Evolutionary conservation across 805 yeast species (phyloP).

Genomic region (Metschnikowia arizonensis): DNA sequence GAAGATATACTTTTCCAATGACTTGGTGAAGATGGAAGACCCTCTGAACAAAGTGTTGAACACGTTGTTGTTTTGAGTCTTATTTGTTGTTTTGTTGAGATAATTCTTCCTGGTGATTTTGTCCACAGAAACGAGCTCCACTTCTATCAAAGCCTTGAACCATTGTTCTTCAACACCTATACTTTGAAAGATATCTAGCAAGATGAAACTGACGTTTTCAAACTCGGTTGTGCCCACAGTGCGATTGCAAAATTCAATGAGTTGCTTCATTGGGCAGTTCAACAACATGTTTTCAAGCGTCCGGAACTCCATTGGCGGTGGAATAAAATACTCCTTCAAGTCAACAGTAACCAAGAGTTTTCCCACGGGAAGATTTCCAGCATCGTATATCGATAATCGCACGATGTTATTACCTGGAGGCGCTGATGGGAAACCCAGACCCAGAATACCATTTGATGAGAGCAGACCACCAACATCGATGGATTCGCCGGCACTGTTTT

Average conservation of each 20-base stretch:
- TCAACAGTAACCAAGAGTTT: slow-evolving; percentile 50
- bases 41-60: slow-evolving; percentile 76
- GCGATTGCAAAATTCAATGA: slow-evolving; percentile 46
- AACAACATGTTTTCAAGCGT: slow-evolving; percentile 59
- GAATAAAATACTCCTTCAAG: slow-evolving; percentile 50
- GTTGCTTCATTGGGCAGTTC: slow-evolving; percentile 48
- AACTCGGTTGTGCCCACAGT: slow-evolving; percentile 40
- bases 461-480: slow-evolving; percentile 20
- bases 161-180: slow-evolving; percentile 65
- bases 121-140: slow-evolving; percentile 54
- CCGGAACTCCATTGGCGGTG: slow-evolving; percentile 58
- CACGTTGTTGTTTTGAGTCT: slow-evolving; percentile 38
- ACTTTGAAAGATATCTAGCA: slow-evolving; percentile 72
- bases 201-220: slow-evolving; percentile 53
- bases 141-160: slow-evolving; percentile 65
- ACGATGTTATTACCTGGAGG: slow-evolving; percentile 32
- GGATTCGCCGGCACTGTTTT: slow-evolving; percentile 20
- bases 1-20: slow-evolving; percentile 72
- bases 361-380: slow-evolving; percentile 48
- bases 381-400: slow-evolving; percentile 44
- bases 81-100: slow-evolving; percentile 23
- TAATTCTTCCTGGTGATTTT: slow-evolving; percentile 42
- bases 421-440: neutral
- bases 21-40: slow-evolving; percentile 73
- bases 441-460: neutral